These are phyloP conservation scores for Ormosia semicastrata DNA, from an alignment of 306 rosid species.

Conservation along the genomic window DNA sequence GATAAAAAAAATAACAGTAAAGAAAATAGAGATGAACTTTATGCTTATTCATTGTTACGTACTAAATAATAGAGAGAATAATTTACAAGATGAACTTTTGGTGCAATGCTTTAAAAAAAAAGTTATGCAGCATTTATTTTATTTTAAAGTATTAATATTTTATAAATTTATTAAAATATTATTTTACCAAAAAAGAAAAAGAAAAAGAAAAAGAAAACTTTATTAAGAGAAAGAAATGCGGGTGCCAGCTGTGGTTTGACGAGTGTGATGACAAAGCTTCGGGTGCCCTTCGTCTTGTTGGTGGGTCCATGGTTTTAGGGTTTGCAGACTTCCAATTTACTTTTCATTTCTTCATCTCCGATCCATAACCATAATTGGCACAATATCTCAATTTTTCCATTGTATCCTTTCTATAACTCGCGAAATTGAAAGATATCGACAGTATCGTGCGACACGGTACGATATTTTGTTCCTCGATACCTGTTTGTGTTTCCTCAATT, in stretches of 20 bases:
- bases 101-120: neutral
- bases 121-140: neutral
- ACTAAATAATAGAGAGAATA: too few species aligned
- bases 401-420: neutral
- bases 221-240: neutral
- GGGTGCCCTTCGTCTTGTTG: neutral
- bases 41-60: too few species aligned
- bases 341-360: slow-evolving; percentile 3
- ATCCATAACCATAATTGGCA: neutral
- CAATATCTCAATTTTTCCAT: neutral
- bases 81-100: too few species aligned
- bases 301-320: slow-evolving; percentile 30
- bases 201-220: too few species aligned
- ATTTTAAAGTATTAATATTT: too few species aligned
- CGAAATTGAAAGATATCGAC: neutral
- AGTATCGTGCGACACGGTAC: slow-evolving; percentile 8
- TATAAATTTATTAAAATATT: too few species aligned
- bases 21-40: too few species aligned
- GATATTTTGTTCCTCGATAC: neutral
- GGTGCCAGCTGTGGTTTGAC: neutral
- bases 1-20: too few species aligned
- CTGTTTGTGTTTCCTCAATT: neutral
- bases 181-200: too few species aligned
- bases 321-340: neutral
- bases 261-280: too few species aligned